Conservation (phyloP, 129 eudicot species). For the carrot (Daucus carota) region DNA sequence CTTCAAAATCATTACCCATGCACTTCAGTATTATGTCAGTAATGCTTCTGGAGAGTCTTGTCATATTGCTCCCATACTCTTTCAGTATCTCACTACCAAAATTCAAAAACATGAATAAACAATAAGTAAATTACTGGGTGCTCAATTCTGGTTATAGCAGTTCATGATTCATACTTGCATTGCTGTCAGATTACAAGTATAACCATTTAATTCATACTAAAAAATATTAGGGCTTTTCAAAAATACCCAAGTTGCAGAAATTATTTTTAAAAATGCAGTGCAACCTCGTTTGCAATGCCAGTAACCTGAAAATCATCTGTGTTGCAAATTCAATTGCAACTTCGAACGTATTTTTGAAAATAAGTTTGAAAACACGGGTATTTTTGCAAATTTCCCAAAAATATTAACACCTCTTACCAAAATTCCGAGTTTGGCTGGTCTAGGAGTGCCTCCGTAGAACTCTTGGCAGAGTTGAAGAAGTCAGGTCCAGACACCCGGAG, state of each 20-base stretch:
- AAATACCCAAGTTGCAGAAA: too few species aligned
- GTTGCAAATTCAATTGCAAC: too few species aligned
- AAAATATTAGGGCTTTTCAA: too few species aligned
- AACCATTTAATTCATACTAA: not conserved
- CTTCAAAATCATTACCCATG: constrained; percentile 52
- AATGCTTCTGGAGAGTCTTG: constrained; percentile 50
- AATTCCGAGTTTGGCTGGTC: constrained; percentile 44
- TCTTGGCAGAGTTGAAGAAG: constrained; percentile 55
- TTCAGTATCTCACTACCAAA: constrained; percentile 50
- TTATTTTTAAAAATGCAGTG: too few species aligned
- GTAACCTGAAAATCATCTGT: too few species aligned
- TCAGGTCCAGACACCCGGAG: constrained; percentile 84
- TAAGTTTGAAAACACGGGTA: too few species aligned
- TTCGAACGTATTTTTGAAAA: too few species aligned
- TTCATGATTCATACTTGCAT: not conserved
- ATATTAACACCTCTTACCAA: constrained; percentile 46
- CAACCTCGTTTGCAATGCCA: too few species aligned
- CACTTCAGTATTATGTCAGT: constrained; percentile 46
- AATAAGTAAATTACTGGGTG: not conserved
- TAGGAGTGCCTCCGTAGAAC: constrained; percentile 49
- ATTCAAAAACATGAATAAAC: not conserved
- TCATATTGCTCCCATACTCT: constrained; percentile 68
- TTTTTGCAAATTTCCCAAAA: too few species aligned
- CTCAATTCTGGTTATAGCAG: not conserved
- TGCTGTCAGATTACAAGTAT: not conserved